A percentile compares a stretch with the other conserved stretches of the same genome.
These are phyloP conservation scores for Emergomyces pasteurianus DNA, from an alignment of 2,329 filamentous ascomycete genomes.

Conservation along the genomic window DNA sequence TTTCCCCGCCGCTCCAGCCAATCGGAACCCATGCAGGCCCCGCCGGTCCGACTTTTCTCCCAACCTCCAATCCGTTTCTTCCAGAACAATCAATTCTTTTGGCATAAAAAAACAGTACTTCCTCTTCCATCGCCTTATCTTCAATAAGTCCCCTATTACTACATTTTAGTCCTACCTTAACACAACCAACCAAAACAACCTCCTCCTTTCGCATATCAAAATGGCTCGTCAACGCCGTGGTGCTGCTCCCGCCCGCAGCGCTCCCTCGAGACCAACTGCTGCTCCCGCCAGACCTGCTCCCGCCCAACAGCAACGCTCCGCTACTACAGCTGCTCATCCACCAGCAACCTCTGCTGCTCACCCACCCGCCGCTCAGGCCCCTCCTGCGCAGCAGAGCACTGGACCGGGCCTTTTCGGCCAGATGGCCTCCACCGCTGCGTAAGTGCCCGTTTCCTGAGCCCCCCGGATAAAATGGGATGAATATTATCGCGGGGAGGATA, in stretches of 20 bases:
- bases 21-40: background rate
- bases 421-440: constrained; percentile 98
- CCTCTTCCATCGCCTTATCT: background rate
- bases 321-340: constrained; percentile 54
- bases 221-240: constrained; percentile 73
- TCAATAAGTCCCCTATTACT: background rate
- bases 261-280: constrained; percentile 54
- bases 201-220: constrained; percentile 18
- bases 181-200: constrained; percentile 4
- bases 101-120: background rate
- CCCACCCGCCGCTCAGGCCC: constrained; percentile 34
- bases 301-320: constrained; percentile 52
- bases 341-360: constrained; percentile 51
- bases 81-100: background rate
- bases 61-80: constrained; percentile 3
- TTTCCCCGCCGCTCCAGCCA: background rate
- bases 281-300: constrained; percentile 46
- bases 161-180: background rate
- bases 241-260: constrained; percentile 43
- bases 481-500: background rate
- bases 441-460: constrained; percentile 37
- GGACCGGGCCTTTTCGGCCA: constrained; percentile 85
- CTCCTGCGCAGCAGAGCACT: constrained; percentile 38
- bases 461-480: background rate
- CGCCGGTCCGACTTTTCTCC: constrained; percentile 5